Evolutionary conservation across 1,139 yeast genomes (phyloP).

Genomic region (Yamadazyma siamensis): DNA sequence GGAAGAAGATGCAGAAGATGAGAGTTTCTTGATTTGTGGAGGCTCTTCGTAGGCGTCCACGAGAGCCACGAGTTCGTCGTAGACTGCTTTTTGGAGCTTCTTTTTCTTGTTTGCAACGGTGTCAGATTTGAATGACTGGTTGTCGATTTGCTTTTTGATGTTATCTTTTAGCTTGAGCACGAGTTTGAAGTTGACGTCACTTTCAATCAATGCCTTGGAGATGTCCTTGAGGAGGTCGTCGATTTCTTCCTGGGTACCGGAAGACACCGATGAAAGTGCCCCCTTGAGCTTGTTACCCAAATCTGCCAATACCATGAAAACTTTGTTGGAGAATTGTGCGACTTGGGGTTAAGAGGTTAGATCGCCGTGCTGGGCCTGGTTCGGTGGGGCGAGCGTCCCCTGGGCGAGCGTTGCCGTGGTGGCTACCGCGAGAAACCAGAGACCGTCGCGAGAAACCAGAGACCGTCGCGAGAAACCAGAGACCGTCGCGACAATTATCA

Average conservation of each 20-base stretch:
- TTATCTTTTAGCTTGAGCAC: slow-evolving; percentile 77
- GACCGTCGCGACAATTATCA: too few species aligned
- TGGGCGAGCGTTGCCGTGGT: too few species aligned
- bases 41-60: slow-evolving; percentile 71
- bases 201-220: slow-evolving; percentile 83
- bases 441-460: too few species aligned
- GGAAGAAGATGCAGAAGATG: slow-evolving; percentile 18
- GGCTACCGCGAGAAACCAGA: too few species aligned
- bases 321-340: slow-evolving; percentile 6
- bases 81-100: slow-evolving; percentile 85
- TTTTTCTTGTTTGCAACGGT: slow-evolving; percentile 62
- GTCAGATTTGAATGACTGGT: slow-evolving; percentile 49
- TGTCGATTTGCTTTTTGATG: slow-evolving; percentile 51
- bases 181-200: slow-evolving; percentile 85
- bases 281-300: slow-evolving; percentile 82
- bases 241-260: slow-evolving; percentile 41
- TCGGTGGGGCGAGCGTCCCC: too few species aligned
- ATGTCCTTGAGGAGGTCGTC: slow-evolving; percentile 74
- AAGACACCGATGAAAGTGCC: slow-evolving; percentile 61
- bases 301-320: slow-evolving; percentile 94
- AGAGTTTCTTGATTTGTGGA: slow-evolving; percentile 77
- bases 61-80: slow-evolving; percentile 82
- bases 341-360: too few species aligned
- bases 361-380: too few species aligned
- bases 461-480: too few species aligned